phyloP scores from a whole-genome alignment of 805 yeast species.

The Candida endomychidarum region DNA sequence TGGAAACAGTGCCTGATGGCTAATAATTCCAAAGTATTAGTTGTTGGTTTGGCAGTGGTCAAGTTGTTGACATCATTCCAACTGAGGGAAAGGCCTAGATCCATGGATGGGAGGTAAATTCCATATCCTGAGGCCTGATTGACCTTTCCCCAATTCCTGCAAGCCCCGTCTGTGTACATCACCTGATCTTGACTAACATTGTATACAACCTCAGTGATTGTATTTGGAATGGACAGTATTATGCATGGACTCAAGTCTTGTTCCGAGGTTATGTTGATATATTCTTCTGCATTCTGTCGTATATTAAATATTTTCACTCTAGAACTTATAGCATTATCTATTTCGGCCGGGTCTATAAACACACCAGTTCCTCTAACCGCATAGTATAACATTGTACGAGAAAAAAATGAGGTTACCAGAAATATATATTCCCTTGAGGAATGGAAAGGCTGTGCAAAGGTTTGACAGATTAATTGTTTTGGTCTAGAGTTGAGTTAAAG shows the following conservation, averaged over 20 bases:
- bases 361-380: constrained; percentile 1
- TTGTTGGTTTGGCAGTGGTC: constrained; percentile 50
- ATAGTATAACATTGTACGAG: constrained; percentile 3
- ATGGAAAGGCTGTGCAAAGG: too few species aligned
- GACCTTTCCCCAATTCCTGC: constrained; percentile 54
- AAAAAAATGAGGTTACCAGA: neutral
- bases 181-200: neutral
- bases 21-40: constrained; percentile 75
- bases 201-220: neutral
- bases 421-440: too few species aligned
- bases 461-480: too few species aligned
- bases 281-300: constrained; percentile 1
- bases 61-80: constrained; percentile 1
- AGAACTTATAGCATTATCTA: neutral
- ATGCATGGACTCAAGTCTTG: neutral
- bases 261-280: neutral
- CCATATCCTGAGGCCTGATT: constrained; percentile 59
- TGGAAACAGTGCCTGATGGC: constrained; percentile 62
- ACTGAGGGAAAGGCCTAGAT: constrained; percentile 47
- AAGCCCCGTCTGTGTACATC: constrained; percentile 81
- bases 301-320: constrained; percentile 1
- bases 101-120: constrained; percentile 53
- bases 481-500: too few species aligned
- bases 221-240: neutral
- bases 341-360: neutral